Percentiles rank a stretch among this genome's conserved stretches.
phyloP scores from a whole-genome alignment of 495 filamentous ascomycete genomes.

The Darksidea phi region DNA sequence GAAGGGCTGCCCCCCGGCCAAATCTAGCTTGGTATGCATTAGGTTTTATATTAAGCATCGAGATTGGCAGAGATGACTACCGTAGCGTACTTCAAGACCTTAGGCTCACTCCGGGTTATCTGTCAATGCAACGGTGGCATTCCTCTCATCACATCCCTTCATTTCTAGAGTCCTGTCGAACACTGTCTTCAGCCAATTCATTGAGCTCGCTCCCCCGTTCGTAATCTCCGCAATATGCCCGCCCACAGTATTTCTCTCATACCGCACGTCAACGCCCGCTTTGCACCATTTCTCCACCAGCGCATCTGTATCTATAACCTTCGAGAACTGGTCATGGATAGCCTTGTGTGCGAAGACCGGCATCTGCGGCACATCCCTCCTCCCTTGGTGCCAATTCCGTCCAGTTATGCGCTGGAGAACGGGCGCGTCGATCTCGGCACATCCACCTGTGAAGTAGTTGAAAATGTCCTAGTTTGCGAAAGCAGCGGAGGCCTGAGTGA shows the following conservation, averaged over 20 bases:
- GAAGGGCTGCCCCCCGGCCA: too few species aligned
- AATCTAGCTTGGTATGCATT: too few species aligned
- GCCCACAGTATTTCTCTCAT: slow-evolving; percentile 45
- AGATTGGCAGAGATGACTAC: too few species aligned
- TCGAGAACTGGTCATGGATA: slow-evolving; percentile 48
- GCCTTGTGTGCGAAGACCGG: slow-evolving; percentile 56
- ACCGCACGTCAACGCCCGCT: slow-evolving; percentile 44
- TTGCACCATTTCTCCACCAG: slow-evolving; percentile 46
- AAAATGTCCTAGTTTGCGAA: slow-evolving; percentile 45
- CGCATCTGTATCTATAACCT: slow-evolving; percentile 47
- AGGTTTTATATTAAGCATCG: too few species aligned
- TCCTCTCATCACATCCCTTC: slow-evolving; percentile 20
- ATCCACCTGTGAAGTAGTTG: slow-evolving; percentile 46
- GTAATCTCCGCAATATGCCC: slow-evolving; percentile 38
- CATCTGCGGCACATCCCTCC: slow-evolving; percentile 47
- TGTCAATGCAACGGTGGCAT: slow-evolving; percentile 20
- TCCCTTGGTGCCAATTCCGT: slow-evolving; percentile 45
- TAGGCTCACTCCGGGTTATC: background rate
- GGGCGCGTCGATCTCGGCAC: slow-evolving; percentile 34
- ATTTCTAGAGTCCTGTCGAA: slow-evolving; percentile 15
- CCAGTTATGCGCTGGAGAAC: slow-evolving; percentile 29
- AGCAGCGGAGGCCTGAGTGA: slow-evolving; percentile 31
- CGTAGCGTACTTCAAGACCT: background rate
- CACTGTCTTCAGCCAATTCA: slow-evolving; percentile 24
- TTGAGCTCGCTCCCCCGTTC: slow-evolving; percentile 23